Base-by-base conservation (phyloP, 768 basidiomycete species). In the Coprinopsis strossmayeri region DNA sequence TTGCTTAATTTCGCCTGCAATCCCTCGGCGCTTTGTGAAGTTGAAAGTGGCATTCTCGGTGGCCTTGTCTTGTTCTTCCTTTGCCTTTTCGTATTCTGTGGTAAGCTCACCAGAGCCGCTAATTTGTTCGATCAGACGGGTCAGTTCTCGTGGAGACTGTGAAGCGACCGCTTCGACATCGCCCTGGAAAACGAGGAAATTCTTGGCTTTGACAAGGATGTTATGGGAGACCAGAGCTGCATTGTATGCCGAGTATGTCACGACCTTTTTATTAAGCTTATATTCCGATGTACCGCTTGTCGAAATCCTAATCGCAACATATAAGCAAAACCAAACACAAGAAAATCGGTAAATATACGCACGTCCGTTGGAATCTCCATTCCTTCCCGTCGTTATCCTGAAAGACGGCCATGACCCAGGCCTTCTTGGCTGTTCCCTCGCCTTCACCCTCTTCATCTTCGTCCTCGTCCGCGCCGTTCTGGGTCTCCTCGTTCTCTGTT, bases 101-200 rank as follows among this genome's bases (percentile, higher is more conserved):
- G 90, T 82, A 10, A 96, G 79, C 59, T 98, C 96, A 18, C 95
- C 73, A 0, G 92, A 96, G 1, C 95, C 95, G 51, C 85, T 88
- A 53, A 98, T 97, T 62, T 97, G 92, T 56, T 99, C 96, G 39
- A 99, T 87, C 26, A 98, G 82, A 15, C 81, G 79, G 0, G 94
- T 77, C 18, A 98, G 80, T 57, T 95, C 93, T 50, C 84, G 83
- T 13, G 96, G 81, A 0, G 89, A 92, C 57, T 99, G 96, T 2
- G 90, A 89, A 0, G 96, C 96, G 27, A 99, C 91, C 1, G 92
- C 91, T 67, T 99, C 96, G 26, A 99, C 96, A 61, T 98, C 96
- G 45, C 96, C 96, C 61, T 99, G 96, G 70, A 99, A 98, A 10
- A 98, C 96, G 45, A 98, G 84, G 60, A 98, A 99, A 70, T 98